phyloP scores from a whole-genome alignment of 495 filamentous ascomycete species.

The Physcia stellaris region DNA sequence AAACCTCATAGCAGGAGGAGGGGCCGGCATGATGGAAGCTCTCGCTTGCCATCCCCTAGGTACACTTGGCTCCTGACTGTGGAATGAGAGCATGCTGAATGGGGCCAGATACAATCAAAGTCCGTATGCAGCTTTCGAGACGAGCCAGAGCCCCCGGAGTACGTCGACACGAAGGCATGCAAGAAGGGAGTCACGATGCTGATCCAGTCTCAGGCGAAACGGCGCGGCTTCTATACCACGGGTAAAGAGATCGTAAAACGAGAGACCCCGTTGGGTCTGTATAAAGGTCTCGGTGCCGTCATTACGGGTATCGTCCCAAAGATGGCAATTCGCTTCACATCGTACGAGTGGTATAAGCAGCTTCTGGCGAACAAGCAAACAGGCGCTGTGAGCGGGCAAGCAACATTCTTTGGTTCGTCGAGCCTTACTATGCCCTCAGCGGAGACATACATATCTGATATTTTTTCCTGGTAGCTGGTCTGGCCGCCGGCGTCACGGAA shows the following conservation, averaged over 20 bases:
- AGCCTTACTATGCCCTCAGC: too few relatives aligned
- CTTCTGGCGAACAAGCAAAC: slow-evolving; percentile 58
- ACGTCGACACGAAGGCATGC: too few relatives aligned
- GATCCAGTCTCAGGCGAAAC: slow-evolving; percentile 56
- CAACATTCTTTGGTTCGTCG: slow-evolving; percentile 77
- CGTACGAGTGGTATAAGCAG: slow-evolving; percentile 91
- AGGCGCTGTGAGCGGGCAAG: slow-evolving; percentile 52
- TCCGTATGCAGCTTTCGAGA: slow-evolving; percentile 96
- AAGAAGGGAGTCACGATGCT: too few relatives aligned
- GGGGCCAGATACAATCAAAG: slow-evolving; percentile 93
- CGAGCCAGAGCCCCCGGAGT: slow-evolving; percentile 71
- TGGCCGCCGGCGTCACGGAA: slow-evolving; percentile 88
- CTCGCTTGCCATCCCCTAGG: slow-evolving; percentile 91
- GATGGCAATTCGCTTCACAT: slow-evolving; percentile 98
- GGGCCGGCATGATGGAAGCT: slow-evolving; percentile 98
- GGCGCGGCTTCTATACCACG: slow-evolving; percentile 77
- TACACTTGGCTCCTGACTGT: slow-evolving; percentile 20
- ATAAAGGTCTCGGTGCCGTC: slow-evolving; percentile 94
- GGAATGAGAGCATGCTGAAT: slow-evolving; percentile 11
- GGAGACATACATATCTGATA: too few relatives aligned
- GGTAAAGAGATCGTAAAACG: slow-evolving; percentile 75
- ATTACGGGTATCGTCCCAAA: slow-evolving; percentile 95
- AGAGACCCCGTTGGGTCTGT: slow-evolving; percentile 84
- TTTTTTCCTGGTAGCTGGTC: slow-evolving; percentile 45
- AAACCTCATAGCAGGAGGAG: slow-evolving; percentile 78